Evolutionary conservation across 139 green algal genomes (phyloP).

Genomic region (Tetradesmus lagerheimii): DNA sequence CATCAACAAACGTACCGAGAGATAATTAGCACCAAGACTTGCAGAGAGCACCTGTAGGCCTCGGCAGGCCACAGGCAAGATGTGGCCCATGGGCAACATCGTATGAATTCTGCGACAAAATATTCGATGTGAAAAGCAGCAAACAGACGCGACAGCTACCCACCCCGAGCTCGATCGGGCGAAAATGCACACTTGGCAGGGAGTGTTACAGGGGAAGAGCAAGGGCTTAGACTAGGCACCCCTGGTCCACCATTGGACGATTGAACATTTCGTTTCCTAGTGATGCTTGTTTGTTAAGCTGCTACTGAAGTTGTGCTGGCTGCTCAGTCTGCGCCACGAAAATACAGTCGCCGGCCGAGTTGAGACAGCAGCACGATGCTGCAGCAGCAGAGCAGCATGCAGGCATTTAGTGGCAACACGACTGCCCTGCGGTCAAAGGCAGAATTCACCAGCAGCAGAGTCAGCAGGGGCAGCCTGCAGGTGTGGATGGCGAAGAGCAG

Average conservation of each 20-base stretch:
- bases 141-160: neutral
- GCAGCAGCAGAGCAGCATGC: constrained; percentile 16
- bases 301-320: neutral
- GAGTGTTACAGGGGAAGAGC: neutral
- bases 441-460: constrained; percentile 32
- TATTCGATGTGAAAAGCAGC: neutral
- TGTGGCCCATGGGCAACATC: neutral
- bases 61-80: constrained; percentile 11
- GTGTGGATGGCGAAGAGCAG: constrained; percentile 4
- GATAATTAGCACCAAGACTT: neutral
- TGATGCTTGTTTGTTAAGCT: neutral
- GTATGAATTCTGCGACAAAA: neutral
- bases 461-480: constrained; percentile 31
- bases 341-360: neutral
- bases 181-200: neutral
- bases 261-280: neutral
- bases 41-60: constrained; percentile 36
- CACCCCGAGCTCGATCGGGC: neutral
- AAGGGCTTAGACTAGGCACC: neutral
- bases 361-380: constrained; percentile 27
- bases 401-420: constrained; percentile 13
- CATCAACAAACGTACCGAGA: neutral
- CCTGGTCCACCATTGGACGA: neutral
- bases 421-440: neutral
- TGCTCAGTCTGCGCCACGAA: neutral